Base-by-base conservation (phyloP, 371 early-diverging fungal genomes). In the Dinochytrium kinnereticum region DNA sequence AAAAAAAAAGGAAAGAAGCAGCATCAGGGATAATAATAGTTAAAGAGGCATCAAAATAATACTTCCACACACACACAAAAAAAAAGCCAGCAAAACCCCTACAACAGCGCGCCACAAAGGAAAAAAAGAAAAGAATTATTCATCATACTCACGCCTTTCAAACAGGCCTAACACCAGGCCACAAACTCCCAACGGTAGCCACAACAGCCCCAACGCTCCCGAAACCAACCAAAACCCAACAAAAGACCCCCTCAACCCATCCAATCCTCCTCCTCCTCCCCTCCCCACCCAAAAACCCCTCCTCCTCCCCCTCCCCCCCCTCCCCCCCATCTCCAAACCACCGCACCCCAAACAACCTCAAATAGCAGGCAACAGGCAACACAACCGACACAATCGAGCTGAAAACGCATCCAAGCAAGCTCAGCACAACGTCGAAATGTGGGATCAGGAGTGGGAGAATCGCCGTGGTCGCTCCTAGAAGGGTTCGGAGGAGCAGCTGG, bases 361-460 rank as follows among this genome's bases (percentile, higher is more conserved):
- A 39, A 39, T 70, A 70, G 44, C 70, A 70, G 5, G 59, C 70
- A 5, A 34, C 70, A 2, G 70, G 70, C 7, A 70, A 19, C 13
- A 70, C 70, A 39, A 70, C 70, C 3, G 38, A 37, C 38, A 70
- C 70, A 28, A 31, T 34, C 36, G 19, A 2, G 21, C 59, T 59
- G 33, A 70, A 70, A n/a, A 70, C 34, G 39, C 44, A 70, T 7
- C 70, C 70, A 5, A 70, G 39, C 38, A 70, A 40, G 10, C 24
- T n/a, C 28, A 70, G 44, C 7, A 70, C 70, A 2, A 70, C 70
- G 39, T 70, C 70, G 30, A 70, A 70, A 39, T 70, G 70, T 2
- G 70, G 70, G 37, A 70, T 30, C 30, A 70, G 5, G 40, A 30
- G 17, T 28, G 70, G 70, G 31, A 70, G 44, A 2, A 55, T 13